These are phyloP conservation scores for Podila verticillata DNA, from an alignment of 192 early-diverging fungal genomes.

Conservation along the genomic window DNA sequence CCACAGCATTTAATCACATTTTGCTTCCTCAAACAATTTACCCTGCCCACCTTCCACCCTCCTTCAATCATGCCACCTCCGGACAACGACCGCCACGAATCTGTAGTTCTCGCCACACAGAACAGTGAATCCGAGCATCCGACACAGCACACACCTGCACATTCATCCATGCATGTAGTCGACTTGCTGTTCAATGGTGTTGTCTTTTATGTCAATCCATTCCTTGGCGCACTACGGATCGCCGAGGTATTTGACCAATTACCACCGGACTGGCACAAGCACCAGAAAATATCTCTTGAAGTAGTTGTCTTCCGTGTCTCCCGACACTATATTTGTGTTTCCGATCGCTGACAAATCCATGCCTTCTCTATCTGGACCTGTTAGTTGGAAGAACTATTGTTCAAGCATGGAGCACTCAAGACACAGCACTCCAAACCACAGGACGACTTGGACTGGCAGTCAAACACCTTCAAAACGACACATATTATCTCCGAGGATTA, in stretches of 20 bases:
- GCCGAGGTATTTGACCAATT: slow-evolving; percentile 11
- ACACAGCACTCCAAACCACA: neutral
- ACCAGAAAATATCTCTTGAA: neutral
- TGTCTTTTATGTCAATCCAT: slow-evolving; percentile 32
- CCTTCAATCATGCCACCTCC: neutral
- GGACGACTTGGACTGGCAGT: neutral
- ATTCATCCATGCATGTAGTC: neutral
- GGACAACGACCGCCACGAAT: neutral
- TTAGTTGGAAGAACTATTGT: slow-evolving; percentile 18
- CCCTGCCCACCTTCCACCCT: no score
- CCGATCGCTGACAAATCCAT: neutral
- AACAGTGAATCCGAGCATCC: neutral
- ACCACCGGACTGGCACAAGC: neutral
- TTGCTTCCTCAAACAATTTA: no score
- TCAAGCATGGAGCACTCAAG: slow-evolving; percentile 19
- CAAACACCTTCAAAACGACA: slow-evolving; percentile 4
- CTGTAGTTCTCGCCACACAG: neutral
- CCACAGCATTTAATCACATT: no score
- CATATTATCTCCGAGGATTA: slow-evolving; percentile 40
- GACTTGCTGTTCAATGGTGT: slow-evolving; percentile 24
- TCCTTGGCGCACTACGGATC: slow-evolving; percentile 7
- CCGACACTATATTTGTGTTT: no score
- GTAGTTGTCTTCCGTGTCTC: neutral
- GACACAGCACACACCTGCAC: neutral
- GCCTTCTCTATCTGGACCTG: neutral